Percentiles rank a stretch among this genome's conserved stretches.
phyloP scores from a whole-genome alignment of 768 basidiomycete species.

The Boletus patriciae region DNA sequence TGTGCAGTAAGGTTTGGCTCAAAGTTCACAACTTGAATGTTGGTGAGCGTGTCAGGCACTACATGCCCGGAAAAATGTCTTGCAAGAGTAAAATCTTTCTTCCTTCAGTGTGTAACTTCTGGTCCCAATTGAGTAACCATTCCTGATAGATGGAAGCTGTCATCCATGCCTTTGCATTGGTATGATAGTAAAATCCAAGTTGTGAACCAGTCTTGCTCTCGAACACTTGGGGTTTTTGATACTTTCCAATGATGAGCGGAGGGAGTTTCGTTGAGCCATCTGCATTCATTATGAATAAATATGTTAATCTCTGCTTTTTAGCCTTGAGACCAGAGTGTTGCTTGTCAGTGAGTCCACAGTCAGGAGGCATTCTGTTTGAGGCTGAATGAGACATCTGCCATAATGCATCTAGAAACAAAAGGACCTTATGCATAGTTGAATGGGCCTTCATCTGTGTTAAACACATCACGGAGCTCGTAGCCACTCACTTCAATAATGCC shows the following conservation, averaged over 20 bases:
- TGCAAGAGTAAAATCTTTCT: background rate
- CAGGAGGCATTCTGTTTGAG: slow-evolving; percentile 3
- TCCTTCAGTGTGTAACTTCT: background rate
- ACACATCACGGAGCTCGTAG: slow-evolving; percentile 32
- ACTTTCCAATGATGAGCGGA: slow-evolving; percentile 36
- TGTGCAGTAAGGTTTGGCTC: no score
- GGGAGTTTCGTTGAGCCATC: slow-evolving; percentile 34
- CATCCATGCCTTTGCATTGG: slow-evolving; percentile 6
- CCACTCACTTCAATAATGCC: no score
- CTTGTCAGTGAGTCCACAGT: background rate
- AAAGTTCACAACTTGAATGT: no score
- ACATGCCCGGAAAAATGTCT: slow-evolving; percentile 3
- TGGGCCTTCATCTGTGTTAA: slow-evolving; percentile 39
- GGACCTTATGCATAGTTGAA: slow-evolving; percentile 35
- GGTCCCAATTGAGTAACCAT: slow-evolving; percentile 5
- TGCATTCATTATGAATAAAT: slow-evolving; percentile 28
- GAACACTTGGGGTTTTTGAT: background rate
- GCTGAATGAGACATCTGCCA: no score
- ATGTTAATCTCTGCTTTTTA: background rate
- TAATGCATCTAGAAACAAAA: no score
- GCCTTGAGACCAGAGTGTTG: background rate
- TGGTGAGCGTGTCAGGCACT: no score
- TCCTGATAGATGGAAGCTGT: background rate
- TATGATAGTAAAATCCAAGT: slow-evolving; percentile 1
- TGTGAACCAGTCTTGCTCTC: background rate